These are phyloP conservation scores for Pythium plurisporium DNA, from an alignment of 352 stramenopile genomes.

Conservation along the genomic window DNA sequence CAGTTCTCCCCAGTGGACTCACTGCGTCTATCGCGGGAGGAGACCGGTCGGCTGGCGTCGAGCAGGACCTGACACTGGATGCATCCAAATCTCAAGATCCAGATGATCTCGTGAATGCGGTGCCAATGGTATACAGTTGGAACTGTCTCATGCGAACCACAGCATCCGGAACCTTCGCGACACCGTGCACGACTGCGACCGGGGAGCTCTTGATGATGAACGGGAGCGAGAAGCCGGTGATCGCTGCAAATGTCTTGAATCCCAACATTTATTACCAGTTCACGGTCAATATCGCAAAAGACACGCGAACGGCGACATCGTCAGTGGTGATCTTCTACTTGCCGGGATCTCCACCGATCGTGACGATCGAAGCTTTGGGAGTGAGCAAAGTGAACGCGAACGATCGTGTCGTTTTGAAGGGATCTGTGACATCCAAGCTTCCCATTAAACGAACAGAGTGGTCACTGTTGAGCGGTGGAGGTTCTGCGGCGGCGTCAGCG, in stretches of 20 bases:
- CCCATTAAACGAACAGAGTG: constrained; percentile 40
- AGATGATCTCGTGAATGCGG: constrained; percentile 32
- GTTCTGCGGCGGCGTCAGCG: constrained; percentile 3
- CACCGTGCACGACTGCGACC: constrained; percentile 20
- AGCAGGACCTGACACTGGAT: constrained; percentile 47
- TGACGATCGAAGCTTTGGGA: constrained; percentile 44
- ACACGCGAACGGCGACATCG: constrained; percentile 27
- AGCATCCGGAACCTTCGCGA: constrained; percentile 29
- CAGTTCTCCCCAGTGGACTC: constrained; percentile 37
- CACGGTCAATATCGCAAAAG: constrained; percentile 35
- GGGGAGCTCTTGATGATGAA: constrained; percentile 20
- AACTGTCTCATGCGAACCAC: constrained; percentile 27
- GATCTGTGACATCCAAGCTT: constrained; percentile 40
- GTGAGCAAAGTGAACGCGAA: constrained; percentile 52
- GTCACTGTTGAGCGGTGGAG: constrained; percentile 33
- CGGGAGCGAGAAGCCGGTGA: constrained; percentile 25
- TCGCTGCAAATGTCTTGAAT: constrained; percentile 40
- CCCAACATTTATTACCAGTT: constrained; percentile 56
- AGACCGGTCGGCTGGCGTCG: constrained; percentile 45
- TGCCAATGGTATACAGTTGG: constrained; percentile 42
- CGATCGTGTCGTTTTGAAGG: constrained; percentile 49
- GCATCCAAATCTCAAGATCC: constrained; percentile 48
- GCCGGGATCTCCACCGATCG: constrained; percentile 41
- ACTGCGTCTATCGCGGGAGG: constrained; percentile 34
- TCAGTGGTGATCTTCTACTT: constrained; percentile 44